Base-by-base conservation (phyloP, 768 basidiomycete genomes). In the Tricholoma terreum region DNA sequence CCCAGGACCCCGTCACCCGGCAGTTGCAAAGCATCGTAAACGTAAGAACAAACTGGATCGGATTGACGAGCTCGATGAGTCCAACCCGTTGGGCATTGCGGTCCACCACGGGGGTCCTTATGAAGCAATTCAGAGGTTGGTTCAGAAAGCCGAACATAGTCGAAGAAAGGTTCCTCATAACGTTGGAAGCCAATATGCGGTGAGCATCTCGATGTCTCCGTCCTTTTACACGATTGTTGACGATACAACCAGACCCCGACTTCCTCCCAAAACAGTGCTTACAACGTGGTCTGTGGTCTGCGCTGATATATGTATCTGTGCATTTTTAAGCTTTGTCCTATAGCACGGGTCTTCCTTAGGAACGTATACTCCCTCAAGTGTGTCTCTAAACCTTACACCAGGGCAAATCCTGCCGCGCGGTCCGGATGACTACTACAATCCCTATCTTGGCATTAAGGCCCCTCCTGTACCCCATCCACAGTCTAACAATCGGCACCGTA, bases 1-100 rank as follows among this genome's bases (percentile, higher is more conserved):
- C 6, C 54, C 62, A 5, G 43, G 40, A 27, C 50, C 63, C 17
- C 50, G 58, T 50, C 62, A 56, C n/a, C 15, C 48, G 3, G 15
- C 51, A 40, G 52, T 56, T 22, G 68, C 61, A 14, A 63, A 58
- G 11, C 57, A 57, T 24, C 61, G 58, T 19, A 58, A 58, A 30
- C 55, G 52, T 12, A 55, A 52, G 10, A 68, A 61, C 50, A 76
- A 76, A 55, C 76, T 91, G 52, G 90, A 91, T 72, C 77, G 79
- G 30, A 86, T 92, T 59, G 90, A 92, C 66, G 87, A 90, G 69
- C 71, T 92, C 33, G 90, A 92, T 67, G 87, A 89, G 67, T 82
- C 83, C 6, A 87, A 84, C 68, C 88, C 89, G 1, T 76, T 84
- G 57, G 89, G 89, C 3, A 58, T 77, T 7, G 69, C 76, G 15